phyloP scores from a whole-genome alignment of 2,329 filamentous ascomycete species.

The Furcasterigmium furcatum region DNA sequence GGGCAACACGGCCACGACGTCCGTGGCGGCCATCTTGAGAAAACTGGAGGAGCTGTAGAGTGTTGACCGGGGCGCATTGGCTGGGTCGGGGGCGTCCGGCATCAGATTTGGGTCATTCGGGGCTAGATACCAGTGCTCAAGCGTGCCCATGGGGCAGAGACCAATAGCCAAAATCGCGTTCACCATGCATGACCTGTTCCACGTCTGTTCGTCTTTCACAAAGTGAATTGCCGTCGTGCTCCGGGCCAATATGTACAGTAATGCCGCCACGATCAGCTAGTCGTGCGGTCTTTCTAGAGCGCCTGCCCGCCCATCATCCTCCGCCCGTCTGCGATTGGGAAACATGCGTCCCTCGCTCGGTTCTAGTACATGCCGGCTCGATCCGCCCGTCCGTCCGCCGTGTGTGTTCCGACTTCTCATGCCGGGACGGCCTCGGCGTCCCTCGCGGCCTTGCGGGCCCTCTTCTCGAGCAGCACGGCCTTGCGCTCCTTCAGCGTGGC shows the following conservation, averaged over 20 bases:
- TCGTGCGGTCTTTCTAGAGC: too few species aligned
- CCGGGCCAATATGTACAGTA: background rate
- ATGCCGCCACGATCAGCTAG: too few species aligned
- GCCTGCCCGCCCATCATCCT: too few species aligned
- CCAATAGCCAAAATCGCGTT: too few species aligned
- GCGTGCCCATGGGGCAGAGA: background rate
- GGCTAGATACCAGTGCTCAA: background rate
- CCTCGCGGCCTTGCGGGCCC: constrained; percentile 59
- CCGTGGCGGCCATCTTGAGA: constrained; percentile 65
- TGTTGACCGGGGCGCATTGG: background rate
- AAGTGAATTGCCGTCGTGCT: background rate
- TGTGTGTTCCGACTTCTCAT: background rate
- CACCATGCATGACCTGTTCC: background rate
- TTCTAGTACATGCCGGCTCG: too few species aligned
- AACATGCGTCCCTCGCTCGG: too few species aligned
- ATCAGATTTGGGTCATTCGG: background rate
- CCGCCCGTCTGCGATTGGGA: too few species aligned
- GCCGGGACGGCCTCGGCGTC: constrained; percentile 23
- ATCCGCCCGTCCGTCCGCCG: too few species aligned
- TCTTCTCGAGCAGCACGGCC: constrained; percentile 81
- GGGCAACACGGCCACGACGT: constrained; percentile 80
- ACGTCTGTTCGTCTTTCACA: background rate
- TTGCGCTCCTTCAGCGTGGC: constrained; percentile 76
- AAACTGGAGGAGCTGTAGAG: constrained; percentile 54
- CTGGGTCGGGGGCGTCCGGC: background rate